phyloP scores from a whole-genome alignment of 345 rosid species.

The Brassica juncea region DNA sequence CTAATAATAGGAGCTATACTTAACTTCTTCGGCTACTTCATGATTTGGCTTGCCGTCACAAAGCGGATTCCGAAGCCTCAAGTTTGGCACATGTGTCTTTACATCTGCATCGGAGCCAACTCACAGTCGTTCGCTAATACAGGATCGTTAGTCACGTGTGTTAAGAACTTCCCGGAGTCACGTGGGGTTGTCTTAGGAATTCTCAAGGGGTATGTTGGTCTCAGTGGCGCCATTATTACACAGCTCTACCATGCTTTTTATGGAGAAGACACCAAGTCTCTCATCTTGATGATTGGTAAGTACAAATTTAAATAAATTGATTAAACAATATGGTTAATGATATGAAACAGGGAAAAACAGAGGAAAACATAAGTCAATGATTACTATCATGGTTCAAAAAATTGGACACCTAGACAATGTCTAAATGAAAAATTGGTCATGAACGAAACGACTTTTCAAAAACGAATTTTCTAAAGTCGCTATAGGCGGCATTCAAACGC shows the following conservation, averaged over 20 bases:
- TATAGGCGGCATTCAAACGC: background rate
- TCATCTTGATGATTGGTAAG: slow-evolving; percentile 51
- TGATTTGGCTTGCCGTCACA: slow-evolving; percentile 56
- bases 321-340: background rate
- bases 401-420: too few relatives aligned
- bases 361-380: slow-evolving; percentile 17
- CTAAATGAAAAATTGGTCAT: too few relatives aligned
- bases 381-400: background rate
- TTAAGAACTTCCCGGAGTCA: slow-evolving; percentile 61
- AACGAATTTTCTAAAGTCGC: background rate
- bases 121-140: slow-evolving; percentile 61
- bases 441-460: background rate
- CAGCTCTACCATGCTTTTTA: slow-evolving; percentile 54
- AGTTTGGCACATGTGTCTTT: slow-evolving; percentile 60
- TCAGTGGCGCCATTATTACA: slow-evolving; percentile 58
- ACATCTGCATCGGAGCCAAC: slow-evolving; percentile 56
- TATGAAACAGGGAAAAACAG: slow-evolving; percentile 29
- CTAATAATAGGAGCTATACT: slow-evolving; percentile 48
- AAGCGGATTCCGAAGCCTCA: slow-evolving; percentile 43
- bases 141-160: slow-evolving; percentile 54
- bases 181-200: slow-evolving; percentile 57
- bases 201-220: slow-evolving; percentile 56
- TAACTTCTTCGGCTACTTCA: slow-evolving; percentile 54
- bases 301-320: background rate
- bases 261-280: slow-evolving; percentile 44